These are phyloP conservation scores for Aspergillus felis DNA, from an alignment of 2,329 filamentous ascomycete genomes.

Conservation along the genomic window DNA sequence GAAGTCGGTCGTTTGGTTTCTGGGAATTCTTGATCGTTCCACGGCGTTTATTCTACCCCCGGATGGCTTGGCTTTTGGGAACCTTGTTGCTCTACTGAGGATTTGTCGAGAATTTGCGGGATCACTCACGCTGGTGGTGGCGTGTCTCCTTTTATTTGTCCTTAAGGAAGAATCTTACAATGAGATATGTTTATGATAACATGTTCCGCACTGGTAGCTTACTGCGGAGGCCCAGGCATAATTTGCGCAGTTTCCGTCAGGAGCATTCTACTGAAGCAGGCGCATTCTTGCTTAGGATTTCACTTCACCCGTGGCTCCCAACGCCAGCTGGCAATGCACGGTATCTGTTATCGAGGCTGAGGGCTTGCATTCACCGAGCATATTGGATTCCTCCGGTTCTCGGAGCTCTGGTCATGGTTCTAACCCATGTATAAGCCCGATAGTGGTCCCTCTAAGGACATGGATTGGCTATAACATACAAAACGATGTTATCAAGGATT, in stretches of 20 bases:
- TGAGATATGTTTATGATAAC: neutral
- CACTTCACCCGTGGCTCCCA: neutral
- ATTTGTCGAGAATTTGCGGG: neutral
- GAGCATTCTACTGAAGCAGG: too few species aligned
- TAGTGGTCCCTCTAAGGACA: neutral
- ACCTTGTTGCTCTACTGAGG: neutral
- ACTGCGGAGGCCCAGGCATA: neutral
- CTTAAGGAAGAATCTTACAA: neutral
- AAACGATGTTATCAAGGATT: neutral
- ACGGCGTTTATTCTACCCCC: neutral
- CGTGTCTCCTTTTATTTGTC: neutral
- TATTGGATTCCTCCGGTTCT: neutral
- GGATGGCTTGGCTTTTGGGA: neutral
- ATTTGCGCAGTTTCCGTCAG: neutral
- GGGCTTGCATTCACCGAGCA: neutral
- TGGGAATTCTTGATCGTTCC: neutral
- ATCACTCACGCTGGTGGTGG: neutral
- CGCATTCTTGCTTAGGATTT: neutral
- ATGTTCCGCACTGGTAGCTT: neutral
- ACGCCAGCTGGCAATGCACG: neutral
- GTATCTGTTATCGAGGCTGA: neutral
- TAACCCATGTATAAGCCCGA: neutral
- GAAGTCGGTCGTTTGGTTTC: neutral
- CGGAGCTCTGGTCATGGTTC: neutral
- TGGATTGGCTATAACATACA: neutral